These are phyloP conservation scores for Chaetomiaceae sp. DNA, from an alignment of 2,329 filamentous ascomycete genomes.

Conservation along the genomic window DNA sequence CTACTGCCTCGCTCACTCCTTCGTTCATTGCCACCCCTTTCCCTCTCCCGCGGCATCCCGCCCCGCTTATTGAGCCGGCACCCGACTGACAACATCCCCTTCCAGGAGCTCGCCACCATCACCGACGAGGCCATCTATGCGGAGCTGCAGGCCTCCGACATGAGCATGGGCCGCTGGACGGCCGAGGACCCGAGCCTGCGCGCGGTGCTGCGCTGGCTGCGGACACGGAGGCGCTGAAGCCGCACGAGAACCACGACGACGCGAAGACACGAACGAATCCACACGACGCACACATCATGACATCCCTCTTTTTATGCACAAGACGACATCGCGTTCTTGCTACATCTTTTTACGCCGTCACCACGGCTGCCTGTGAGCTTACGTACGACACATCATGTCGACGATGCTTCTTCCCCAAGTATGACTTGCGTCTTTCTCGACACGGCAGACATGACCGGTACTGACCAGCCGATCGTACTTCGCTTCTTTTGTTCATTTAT, in stretches of 20 bases:
- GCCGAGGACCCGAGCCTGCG: conserved; percentile 55
- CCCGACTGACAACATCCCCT: background rate
- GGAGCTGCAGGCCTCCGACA: conserved; percentile 48
- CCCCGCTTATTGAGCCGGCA: background rate
- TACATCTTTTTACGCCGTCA: too few species aligned
- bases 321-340: too few species aligned
- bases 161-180: conserved; percentile 54
- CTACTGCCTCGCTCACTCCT: background rate
- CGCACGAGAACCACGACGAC: background rate
- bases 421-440: too few species aligned
- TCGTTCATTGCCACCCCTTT: background rate
- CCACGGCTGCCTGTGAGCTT: too few species aligned
- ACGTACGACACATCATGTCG: too few species aligned
- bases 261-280: background rate
- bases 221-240: conserved; percentile 23
- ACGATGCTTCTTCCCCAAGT: too few species aligned
- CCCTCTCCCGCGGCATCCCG: too few species aligned
- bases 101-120: conserved; percentile 51
- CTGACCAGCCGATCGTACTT: too few species aligned
- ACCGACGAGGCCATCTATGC: conserved; percentile 54
- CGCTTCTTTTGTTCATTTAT: background rate
- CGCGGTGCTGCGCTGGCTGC: conserved; percentile 54
- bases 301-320: too few species aligned
- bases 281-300: background rate
- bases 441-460: too few species aligned